Evolutionary conservation across 75 land plant species (phyloP).

Genomic region (Cupressus sempervirens): DNA sequence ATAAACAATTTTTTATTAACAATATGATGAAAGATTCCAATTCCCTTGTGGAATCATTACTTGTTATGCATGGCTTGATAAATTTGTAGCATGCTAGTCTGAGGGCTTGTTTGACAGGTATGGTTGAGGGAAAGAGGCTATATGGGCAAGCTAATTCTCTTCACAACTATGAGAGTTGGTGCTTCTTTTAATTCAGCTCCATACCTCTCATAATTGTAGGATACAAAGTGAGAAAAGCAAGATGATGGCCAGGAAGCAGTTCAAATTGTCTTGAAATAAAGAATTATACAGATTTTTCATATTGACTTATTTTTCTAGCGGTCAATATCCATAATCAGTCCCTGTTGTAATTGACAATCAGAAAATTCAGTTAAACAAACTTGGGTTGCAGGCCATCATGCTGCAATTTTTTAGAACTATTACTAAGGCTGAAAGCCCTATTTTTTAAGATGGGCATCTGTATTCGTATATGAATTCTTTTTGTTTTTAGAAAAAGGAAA

Average conservation of each 20-base stretch:
- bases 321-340: neutral
- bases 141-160: neutral
- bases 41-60: neutral
- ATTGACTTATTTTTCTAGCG: neutral
- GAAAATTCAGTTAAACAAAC: neutral
- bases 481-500: neutral
- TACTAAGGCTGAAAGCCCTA: neutral
- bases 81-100: neutral
- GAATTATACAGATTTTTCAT: neutral
- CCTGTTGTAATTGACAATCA: neutral
- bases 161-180: neutral
- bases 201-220: neutral
- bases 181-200: neutral
- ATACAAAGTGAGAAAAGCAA: neutral
- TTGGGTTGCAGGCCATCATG: neutral
- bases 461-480: neutral
- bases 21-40: neutral
- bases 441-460: neutral
- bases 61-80: constrained; percentile 1
- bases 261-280: neutral
- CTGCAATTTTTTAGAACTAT: neutral
- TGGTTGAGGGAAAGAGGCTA: neutral
- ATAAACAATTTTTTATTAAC: neutral
- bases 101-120: neutral
- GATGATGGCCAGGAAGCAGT: neutral